Evolutionary conservation across 208 protist genomes (phyloP), one percentile per base, ranked within the genome.

Genomic region (Leishmania mexicana): DNA sequence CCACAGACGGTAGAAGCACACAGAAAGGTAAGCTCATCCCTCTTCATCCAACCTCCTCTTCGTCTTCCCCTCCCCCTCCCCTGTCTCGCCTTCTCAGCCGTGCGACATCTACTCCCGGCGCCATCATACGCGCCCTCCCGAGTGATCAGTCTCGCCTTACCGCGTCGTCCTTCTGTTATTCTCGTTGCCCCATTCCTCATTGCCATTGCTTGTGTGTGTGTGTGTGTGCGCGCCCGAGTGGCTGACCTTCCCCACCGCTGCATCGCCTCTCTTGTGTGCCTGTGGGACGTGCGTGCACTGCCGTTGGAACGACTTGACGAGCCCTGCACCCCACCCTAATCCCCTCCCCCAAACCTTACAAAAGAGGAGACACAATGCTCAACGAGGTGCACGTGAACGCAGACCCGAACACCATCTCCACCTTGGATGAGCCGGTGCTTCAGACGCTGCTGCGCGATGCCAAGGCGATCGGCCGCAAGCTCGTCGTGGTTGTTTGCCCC

Each of bases 381-480:
- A 65, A 84, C 62, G 84, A 88, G 42, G 54, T 82, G 19, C 78
- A 85, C 81, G 74, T 92, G 35, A 81, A 87, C 47, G 81, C 88
- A n/a, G 76, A 87, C 60, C 80, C 87, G 21, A 87, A 87, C 31
- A 74, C 81, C 62, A 89, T 92, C 79, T 93, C 89, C 19, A 96
- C 90, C 49, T 79, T 94, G 31, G 90, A 94, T 79, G 90, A 96
- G 80, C 90, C 92, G 31, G 86, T 94, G 78, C 70, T 82, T 40
- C 76, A 89, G 24, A 96, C 91, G 24, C 82, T 95, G 57, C 31
- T 87, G 51, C 91, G 94, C 51, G 95, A 98, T 76, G n/a, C 86
- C 19, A 82, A 90, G 67, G 86, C 92, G 17, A 94, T 98, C 70
- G 91, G 90, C 35, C 81, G 87, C 57, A 97, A 96, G 75, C 76